A percentile compares a stretch with the other conserved stretches of the same genome.
phyloP scores from a whole-genome alignment of 257 asterid genomes.

The Ligustrum vulgare region DNA sequence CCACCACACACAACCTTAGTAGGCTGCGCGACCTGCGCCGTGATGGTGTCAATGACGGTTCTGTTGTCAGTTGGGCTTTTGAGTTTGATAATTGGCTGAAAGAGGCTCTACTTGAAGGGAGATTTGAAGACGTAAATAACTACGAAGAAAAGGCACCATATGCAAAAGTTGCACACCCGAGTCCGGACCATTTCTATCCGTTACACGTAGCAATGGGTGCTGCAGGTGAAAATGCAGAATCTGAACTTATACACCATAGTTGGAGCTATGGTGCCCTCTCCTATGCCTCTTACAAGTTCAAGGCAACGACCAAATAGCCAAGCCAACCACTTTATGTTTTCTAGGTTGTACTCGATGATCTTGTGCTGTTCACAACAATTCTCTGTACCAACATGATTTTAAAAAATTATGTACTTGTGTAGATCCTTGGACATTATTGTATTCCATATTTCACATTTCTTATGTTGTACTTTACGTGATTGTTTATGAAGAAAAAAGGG shows the following conservation, averaged over 20 bases:
- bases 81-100: conserved; percentile 52
- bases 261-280: conserved; percentile 51
- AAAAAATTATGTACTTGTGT: too few species aligned
- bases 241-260: conserved; percentile 56
- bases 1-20: conserved; percentile 54
- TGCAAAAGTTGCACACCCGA: conserved; percentile 49
- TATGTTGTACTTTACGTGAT: too few species aligned
- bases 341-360: not conserved
- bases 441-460: too few species aligned
- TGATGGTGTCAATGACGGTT: conserved; percentile 16
- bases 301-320: not conserved
- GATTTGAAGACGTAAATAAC: conserved; percentile 46
- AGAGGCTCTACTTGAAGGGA: conserved; percentile 42
- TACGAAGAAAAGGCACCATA: conserved; percentile 53
- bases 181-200: conserved; percentile 61
- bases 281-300: conserved; percentile 52
- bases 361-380: too few species aligned
- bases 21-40: conserved; percentile 19
- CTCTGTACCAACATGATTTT: too few species aligned
- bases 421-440: too few species aligned
- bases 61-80: conserved; percentile 38
- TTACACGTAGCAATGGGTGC: conserved; percentile 72
- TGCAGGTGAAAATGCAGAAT: conserved; percentile 45
- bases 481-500: too few species aligned
- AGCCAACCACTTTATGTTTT: not conserved